Evolutionary conservation across 139 green algal genomes (phyloP).

Genomic region (Closterium sp.): DNA sequence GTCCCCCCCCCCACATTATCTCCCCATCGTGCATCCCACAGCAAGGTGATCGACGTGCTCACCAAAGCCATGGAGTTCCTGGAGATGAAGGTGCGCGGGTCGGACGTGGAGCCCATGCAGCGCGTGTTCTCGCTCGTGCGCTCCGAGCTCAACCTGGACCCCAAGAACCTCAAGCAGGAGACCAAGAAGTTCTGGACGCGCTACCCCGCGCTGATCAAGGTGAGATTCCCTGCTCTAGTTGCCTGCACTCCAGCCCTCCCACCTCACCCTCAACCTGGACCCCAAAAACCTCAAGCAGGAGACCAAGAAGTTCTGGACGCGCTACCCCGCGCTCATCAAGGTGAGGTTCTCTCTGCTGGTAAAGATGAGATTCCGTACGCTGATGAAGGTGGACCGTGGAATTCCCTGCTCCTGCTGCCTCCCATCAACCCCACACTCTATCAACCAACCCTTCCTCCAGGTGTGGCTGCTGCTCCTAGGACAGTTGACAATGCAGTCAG

Average conservation of each 20-base stretch:
- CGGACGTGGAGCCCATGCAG: conserved; percentile 47
- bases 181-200: conserved; percentile 48
- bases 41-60: conserved; percentile 52
- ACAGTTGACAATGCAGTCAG: too few species aligned
- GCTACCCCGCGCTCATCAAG: conserved; percentile 44
- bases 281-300: conserved; percentile 54
- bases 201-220: conserved; percentile 45
- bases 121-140: conserved; percentile 29
- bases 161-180: conserved; percentile 55
- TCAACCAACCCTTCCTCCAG: not conserved
- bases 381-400: not conserved
- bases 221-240: not conserved
- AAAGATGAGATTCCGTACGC: too few species aligned
- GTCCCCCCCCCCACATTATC: too few species aligned
- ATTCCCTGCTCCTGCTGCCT: not conserved
- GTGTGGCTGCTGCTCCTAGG: not conserved
- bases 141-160: conserved; percentile 43
- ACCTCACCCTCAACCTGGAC: conserved; percentile 42
- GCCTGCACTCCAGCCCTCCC: too few species aligned
- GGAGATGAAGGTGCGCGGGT: conserved; percentile 46
- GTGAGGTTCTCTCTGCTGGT: too few species aligned
- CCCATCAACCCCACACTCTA: not conserved
- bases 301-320: conserved; percentile 51
- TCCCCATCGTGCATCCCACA: conserved; percentile 8
- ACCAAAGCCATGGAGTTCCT: conserved; percentile 52